These are phyloP conservation scores for Clitopilus passeckerianus DNA, from an alignment of 768 basidiomycete genomes.

Conservation along the genomic window DNA sequence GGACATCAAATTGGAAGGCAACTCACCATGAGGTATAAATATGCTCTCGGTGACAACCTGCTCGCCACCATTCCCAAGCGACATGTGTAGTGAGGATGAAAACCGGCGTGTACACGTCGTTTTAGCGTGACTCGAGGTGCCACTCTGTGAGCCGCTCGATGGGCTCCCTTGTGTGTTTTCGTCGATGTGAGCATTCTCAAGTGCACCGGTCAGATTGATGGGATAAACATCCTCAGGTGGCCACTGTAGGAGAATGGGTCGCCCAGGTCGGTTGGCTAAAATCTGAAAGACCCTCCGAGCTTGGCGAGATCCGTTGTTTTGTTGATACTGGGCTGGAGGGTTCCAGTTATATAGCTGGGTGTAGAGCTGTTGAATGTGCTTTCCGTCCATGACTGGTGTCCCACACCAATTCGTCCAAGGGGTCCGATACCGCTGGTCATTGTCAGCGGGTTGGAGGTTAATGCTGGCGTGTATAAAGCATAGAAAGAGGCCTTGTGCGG, in stretches of 20 bases:
- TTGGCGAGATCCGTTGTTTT: conserved; percentile 40
- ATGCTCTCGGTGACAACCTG: conserved; percentile 73
- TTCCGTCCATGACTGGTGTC: conserved; percentile 54
- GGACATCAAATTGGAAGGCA: conserved; percentile 9
- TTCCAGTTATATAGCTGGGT: conserved; percentile 38
- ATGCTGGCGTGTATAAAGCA: conserved; percentile 85
- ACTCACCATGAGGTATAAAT: conserved; percentile 84
- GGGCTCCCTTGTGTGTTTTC: conserved; percentile 29
- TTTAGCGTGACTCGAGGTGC: conserved; percentile 61
- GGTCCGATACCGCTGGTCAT: conserved; percentile 69
- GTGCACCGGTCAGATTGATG: conserved; percentile 52
- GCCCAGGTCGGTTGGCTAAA: conserved; percentile 53
- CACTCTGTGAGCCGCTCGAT: neutral
- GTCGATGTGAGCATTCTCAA: conserved; percentile 63
- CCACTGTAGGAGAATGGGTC: conserved; percentile 67
- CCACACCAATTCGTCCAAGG: conserved; percentile 89
- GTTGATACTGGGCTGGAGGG: neutral
- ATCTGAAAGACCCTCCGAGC: conserved; percentile 74
- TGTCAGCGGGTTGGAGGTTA: conserved; percentile 67
- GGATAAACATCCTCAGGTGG: conserved; percentile 58
- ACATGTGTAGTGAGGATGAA: conserved; percentile 57
- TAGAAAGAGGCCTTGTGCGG: conserved; percentile 79
- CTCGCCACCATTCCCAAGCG: conserved; percentile 13
- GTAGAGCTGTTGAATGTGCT: conserved; percentile 58
- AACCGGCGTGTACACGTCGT: conserved; percentile 85